Evolutionary conservation across 2,329 filamentous ascomycete species (phyloP).

Genomic region (Fonsecaea monophora): DNA sequence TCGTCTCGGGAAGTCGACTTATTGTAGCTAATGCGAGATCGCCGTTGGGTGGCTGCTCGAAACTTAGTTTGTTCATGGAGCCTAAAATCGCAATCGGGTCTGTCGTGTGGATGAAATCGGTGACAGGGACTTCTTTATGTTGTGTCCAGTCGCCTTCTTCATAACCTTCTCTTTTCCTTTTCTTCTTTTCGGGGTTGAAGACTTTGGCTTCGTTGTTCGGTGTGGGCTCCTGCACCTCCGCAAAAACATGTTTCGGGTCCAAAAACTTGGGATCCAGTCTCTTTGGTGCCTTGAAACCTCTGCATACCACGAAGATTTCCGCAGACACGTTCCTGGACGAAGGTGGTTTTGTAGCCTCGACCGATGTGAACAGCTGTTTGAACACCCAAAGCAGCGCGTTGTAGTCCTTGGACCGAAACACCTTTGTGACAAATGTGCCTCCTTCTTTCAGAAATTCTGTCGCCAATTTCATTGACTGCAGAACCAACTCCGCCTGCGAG

Average conservation of each 20-base stretch:
- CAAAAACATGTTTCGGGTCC: constrained; percentile 87
- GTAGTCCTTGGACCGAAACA: constrained; percentile 97
- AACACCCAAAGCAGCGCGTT: constrained; percentile 96
- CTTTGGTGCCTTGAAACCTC: constrained; percentile 94
- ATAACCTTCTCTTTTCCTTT: constrained; percentile 96
- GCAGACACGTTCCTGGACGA: constrained; percentile 95
- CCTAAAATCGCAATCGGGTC: constrained; percentile 94
- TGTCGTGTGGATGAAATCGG: constrained; percentile 89
- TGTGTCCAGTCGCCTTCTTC: constrained; percentile 94
- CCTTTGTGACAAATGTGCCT: constrained; percentile 94
- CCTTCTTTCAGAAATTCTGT: constrained; percentile 90
- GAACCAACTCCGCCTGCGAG: constrained; percentile 89
- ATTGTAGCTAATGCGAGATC: constrained; percentile 88
- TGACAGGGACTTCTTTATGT: constrained; percentile 86
- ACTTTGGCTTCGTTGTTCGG: constrained; percentile 98
- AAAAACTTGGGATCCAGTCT: constrained; percentile 90
- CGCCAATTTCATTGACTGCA: constrained; percentile 90
- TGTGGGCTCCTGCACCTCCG: constrained; percentile 81
- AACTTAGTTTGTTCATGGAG: constrained; percentile 80
- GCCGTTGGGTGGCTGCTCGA: constrained; percentile 77
- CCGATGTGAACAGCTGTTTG: constrained; percentile 92
- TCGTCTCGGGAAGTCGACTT: constrained; percentile 85
- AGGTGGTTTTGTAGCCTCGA: constrained; percentile 96
- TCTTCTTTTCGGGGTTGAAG: constrained; percentile 96
- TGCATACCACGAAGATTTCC: constrained; percentile 97